Conservation (phyloP, 495 filamentous ascomycete genomes). For the Aeminium ludgeri region DNA sequence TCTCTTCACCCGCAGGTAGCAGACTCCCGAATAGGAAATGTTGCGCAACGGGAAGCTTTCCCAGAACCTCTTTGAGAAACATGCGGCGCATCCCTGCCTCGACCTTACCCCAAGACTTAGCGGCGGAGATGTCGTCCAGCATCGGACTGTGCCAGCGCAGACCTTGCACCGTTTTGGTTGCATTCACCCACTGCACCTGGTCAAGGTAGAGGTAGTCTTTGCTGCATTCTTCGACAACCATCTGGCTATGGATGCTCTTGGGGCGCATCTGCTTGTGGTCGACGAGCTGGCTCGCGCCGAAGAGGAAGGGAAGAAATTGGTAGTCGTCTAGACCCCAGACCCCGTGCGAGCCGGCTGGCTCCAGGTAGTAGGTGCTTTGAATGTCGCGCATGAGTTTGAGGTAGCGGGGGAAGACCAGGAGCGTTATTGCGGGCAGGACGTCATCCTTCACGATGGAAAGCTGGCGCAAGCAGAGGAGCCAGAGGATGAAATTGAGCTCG, state of each 20-base stretch:
- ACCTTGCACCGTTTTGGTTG: conserved; percentile 89
- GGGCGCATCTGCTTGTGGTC: conserved; percentile 80
- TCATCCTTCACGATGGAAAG: conserved; percentile 43
- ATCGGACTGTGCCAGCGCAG: conserved; percentile 95
- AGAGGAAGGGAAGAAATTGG: conserved; percentile 90
- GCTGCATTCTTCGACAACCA: conserved; percentile 72
- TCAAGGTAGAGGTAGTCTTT: conserved; percentile 74
- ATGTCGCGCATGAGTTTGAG: conserved; percentile 62
- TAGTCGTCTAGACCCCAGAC: conserved; percentile 62
- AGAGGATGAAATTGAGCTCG: conserved; percentile 90
- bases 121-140: conserved; percentile 93
- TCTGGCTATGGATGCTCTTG: conserved; percentile 64
- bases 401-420: conserved; percentile 66
- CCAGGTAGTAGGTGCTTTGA: conserved; percentile 83
- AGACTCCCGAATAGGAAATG: conserved; percentile 90
- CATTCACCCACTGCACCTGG: conserved; percentile 86
- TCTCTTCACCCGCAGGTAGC: conserved; percentile 61
- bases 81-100: conserved; percentile 90
- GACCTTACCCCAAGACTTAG: conserved; percentile 81
- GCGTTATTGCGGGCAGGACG: conserved; percentile 56
- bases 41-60: conserved; percentile 94
- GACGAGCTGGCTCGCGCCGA: conserved; percentile 78
- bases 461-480: conserved; percentile 78
- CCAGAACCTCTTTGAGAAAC: conserved; percentile 84
- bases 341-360: conserved; percentile 74